Evolutionary conservation across 2,329 filamentous ascomycete species (phyloP), one percentile per base, ranked within the genome.

Genomic region (Exophiala phaeomuriformis): DNA sequence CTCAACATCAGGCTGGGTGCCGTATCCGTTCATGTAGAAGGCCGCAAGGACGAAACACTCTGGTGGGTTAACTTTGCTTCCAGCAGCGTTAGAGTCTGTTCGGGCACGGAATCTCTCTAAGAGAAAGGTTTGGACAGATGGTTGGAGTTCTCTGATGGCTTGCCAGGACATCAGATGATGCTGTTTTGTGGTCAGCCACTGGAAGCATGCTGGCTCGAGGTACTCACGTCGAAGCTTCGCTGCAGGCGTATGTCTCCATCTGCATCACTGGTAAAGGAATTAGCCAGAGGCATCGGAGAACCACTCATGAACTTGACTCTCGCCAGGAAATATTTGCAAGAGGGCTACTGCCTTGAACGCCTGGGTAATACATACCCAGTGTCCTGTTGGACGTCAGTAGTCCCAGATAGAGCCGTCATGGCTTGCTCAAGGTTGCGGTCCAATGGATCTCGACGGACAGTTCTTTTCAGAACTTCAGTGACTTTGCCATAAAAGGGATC

Each of bases 401-500:
- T 31, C 12, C 28, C 6, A 12, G 28, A 5, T 10, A 45, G 12
- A 32, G 29, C 28, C 10, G 42, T n/a, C 28, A 45, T 45, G 4
- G 42, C 42, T 10, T 29, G 28, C 4, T 5, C 29, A 3, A 45
- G 42, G 12, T 45, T n/a, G 10, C 42, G 28, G 3, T 33, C 28
- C 10, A 32, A 8, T 7, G 42, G 42, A 45, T 45, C 32, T 19
- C 28, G 42, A 10, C n/a, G 42, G 10, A 45, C 29, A 27, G 28
- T 31, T n/a, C 10, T 10, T 32, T 32, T 45, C 28, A 45, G 10
- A 8, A 32, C 31, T 9, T 31, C n/a, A 10, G 42, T 29, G 28
- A 45, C 31, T n/a, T 45, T 45, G 42, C 42, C 42, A n/a, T 45
- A 45, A 27, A 45, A 45, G 12, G 42, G 42, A 32, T 45, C 42